Percentiles rank a stretch among this genome's conserved stretches.
These are phyloP conservation scores for Exophiala mesophila DNA, from an alignment of 2,329 filamentous ascomycete species.

Conservation along the genomic window DNA sequence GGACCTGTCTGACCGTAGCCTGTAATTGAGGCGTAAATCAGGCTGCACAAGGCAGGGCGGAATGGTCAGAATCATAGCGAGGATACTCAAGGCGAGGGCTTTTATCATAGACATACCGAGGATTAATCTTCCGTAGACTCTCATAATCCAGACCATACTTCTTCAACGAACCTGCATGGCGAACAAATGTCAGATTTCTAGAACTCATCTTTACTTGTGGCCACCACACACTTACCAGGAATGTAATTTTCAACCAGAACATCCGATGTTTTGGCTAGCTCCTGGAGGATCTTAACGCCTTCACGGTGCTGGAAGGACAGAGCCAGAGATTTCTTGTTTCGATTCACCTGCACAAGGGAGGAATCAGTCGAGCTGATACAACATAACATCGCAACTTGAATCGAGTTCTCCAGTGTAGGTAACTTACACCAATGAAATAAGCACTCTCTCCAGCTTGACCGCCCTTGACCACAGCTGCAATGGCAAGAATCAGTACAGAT, in stretches of 20 bases:
- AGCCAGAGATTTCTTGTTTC: slow-evolving; percentile 92
- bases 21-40: slow-evolving; percentile 95
- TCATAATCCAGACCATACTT: slow-evolving; percentile 91
- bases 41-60: slow-evolving; percentile 30
- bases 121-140: slow-evolving; percentile 74
- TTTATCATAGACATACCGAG: slow-evolving; percentile 38
- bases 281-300: slow-evolving; percentile 82
- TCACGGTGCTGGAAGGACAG: slow-evolving; percentile 83
- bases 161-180: slow-evolving; percentile 48
- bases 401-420: too few species aligned
- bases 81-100: too few species aligned
- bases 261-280: slow-evolving; percentile 77
- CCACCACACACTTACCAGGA: slow-evolving; percentile 60
- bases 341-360: slow-evolving; percentile 63
- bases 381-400: too few species aligned
- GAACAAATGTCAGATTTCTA: too few species aligned
- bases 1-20: slow-evolving; percentile 95
- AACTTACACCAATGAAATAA: slow-evolving; percentile 84
- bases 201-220: too few species aligned
- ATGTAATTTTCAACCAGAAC: slow-evolving; percentile 97
- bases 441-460: slow-evolving; percentile 73
- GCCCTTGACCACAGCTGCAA: slow-evolving; percentile 18
- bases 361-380: background rate
- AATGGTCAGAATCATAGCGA: background rate
- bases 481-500: too few species aligned